Evolutionary conservation across 129 eudicot genomes (phyloP).

Genomic region (Lactuca sativa): DNA sequence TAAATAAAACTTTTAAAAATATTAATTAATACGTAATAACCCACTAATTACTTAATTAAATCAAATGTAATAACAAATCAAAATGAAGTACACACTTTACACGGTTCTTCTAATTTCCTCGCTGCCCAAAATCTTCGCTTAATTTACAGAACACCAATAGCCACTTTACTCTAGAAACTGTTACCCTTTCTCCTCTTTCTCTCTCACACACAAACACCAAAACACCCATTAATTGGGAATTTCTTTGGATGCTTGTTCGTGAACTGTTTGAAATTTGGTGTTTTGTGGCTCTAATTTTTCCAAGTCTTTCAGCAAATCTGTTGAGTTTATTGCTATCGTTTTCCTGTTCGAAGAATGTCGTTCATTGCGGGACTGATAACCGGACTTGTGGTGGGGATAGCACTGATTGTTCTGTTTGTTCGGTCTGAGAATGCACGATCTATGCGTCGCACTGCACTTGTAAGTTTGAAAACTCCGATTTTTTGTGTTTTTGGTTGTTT

Average conservation of each 20-base stretch:
- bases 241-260: slow-evolving; percentile 19
- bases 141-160: slow-evolving; percentile 14
- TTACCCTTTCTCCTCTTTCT: slow-evolving; percentile 2
- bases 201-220: slow-evolving; percentile 36
- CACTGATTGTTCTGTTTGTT: slow-evolving; percentile 59
- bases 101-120: slow-evolving; percentile 8
- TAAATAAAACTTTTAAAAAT: not conserved
- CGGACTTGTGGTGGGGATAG: slow-evolving; percentile 65
- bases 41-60: not conserved
- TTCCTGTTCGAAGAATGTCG: slow-evolving; percentile 41
- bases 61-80: not conserved
- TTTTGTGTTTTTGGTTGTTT: not conserved
- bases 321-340: not conserved
- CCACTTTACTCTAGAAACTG: slow-evolving; percentile 27
- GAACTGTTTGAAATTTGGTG: not conserved
- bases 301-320: not conserved
- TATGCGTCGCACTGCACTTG: slow-evolving; percentile 67
- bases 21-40: not conserved
- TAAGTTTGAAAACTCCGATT: slow-evolving; percentile 18
- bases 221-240: not conserved
- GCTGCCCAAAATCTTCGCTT: slow-evolving; percentile 25
- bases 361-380: slow-evolving; percentile 59
- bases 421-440: slow-evolving; percentile 89
- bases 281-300: slow-evolving; percentile 13
- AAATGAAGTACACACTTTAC: not conserved